These are phyloP conservation scores for Schizothecium vesticola DNA, from an alignment of 495 filamentous ascomycete genomes.

Conservation along the genomic window DNA sequence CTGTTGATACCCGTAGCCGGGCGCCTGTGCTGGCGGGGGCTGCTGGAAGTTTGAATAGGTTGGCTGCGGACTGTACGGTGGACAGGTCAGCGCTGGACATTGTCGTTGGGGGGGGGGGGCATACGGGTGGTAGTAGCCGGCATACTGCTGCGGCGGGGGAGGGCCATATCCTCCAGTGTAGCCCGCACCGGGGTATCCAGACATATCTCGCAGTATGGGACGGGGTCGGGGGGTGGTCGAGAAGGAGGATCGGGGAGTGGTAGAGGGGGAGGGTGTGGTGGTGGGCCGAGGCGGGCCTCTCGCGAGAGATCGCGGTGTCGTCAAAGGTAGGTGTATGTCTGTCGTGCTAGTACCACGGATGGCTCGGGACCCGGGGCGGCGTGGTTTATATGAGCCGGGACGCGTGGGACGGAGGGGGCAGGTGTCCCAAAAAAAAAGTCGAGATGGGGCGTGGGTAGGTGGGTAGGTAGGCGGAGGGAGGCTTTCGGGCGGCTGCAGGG, in stretches of 20 bases:
- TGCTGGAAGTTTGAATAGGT: slow-evolving; percentile 43
- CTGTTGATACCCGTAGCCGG: slow-evolving; percentile 29
- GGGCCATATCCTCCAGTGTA: slow-evolving; percentile 37
- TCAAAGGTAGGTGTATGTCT: background rate
- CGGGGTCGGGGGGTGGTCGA: background rate
- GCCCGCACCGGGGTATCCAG: slow-evolving; percentile 38
- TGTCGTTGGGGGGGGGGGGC: slow-evolving; percentile 7
- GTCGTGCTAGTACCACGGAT: background rate
- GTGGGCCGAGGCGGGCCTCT: slow-evolving; percentile 13
- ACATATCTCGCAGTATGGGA: slow-evolving; percentile 15
- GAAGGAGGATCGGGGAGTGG: background rate
- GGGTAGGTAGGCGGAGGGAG: background rate
- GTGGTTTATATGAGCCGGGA: background rate
- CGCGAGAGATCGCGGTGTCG: slow-evolving; percentile 11
- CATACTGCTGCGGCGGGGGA: slow-evolving; percentile 35
- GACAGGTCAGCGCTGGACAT: background rate
- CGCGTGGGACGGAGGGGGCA: background rate
- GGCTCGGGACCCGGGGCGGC: background rate
- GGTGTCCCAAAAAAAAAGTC: background rate
- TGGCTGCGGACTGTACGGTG: slow-evolving; percentile 12
- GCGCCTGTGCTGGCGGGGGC: slow-evolving; percentile 37
- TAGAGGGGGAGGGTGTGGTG: background rate
- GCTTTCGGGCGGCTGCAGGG: background rate
- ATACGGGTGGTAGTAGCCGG: slow-evolving; percentile 38
- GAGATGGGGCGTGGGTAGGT: too few species aligned